Conservation (phyloP, 768 basidiomycete genomes). For the Lyophyllum semitale region DNA sequence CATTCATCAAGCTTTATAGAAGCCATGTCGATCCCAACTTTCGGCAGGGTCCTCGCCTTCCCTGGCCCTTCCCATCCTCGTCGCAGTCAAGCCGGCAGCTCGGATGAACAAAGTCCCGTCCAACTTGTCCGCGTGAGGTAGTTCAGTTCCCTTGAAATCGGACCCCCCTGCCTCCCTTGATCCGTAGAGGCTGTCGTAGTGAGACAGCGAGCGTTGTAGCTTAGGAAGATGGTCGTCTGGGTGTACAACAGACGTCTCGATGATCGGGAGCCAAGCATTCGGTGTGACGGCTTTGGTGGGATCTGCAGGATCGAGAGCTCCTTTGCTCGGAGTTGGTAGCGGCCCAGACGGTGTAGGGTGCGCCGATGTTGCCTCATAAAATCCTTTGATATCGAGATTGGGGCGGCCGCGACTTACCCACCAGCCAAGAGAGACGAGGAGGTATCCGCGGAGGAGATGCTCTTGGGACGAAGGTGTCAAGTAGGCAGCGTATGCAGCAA, state of each 20-base stretch:
- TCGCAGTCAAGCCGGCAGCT: slow-evolving; percentile 44
- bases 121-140: slow-evolving; percentile 45
- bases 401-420: slow-evolving; percentile 63
- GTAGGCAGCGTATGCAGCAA: slow-evolving; percentile 47
- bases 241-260: slow-evolving; percentile 56
- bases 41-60: slow-evolving; percentile 22
- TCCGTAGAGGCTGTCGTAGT: slow-evolving; percentile 27
- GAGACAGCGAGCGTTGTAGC: slow-evolving; percentile 37
- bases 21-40: slow-evolving; percentile 20
- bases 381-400: slow-evolving; percentile 45
- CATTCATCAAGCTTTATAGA: slow-evolving; percentile 8
- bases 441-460: slow-evolving; percentile 60
- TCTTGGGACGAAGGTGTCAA: slow-evolving; percentile 45
- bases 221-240: slow-evolving; percentile 55
- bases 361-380: slow-evolving; percentile 38
- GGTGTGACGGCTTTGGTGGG: slow-evolving; percentile 40
- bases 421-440: slow-evolving; percentile 52
- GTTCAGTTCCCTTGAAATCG: slow-evolving; percentile 29
- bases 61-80: slow-evolving; percentile 27
- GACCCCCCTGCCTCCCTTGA: slow-evolving; percentile 27
- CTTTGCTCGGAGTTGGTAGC: slow-evolving; percentile 26
- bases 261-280: slow-evolving; percentile 62
- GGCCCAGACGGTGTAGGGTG: slow-evolving; percentile 17
- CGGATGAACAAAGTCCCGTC: slow-evolving; percentile 64
- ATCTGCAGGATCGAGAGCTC: slow-evolving; percentile 24